Evolutionary conservation across 176 grass and related monocot genomes (phyloP).

Genomic region (Dendrocalamus sinicus): DNA sequence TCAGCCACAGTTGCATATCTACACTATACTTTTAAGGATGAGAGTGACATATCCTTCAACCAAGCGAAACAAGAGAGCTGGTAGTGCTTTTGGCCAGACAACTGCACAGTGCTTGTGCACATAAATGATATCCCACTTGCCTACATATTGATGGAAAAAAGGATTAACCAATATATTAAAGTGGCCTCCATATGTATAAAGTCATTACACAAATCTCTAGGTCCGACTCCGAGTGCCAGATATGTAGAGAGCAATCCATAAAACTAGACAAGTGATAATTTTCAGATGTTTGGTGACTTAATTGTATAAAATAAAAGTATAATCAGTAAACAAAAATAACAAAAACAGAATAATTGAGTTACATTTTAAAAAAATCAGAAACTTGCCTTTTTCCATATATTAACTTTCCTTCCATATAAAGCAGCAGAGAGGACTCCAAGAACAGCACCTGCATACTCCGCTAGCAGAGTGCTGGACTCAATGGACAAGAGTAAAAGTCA

Average conservation of each 20-base stretch:
- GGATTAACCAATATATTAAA: not conserved
- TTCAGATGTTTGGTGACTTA: not conserved
- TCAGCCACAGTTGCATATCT: slow-evolving; percentile 26
- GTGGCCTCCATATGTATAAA: slow-evolving; percentile 6
- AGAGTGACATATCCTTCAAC: slow-evolving; percentile 6
- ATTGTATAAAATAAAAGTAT: not conserved
- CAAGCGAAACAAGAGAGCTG: slow-evolving; percentile 9
- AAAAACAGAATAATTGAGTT: not conserved
- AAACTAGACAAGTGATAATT: not conserved
- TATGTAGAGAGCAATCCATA: slow-evolving; percentile 25
- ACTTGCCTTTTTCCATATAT: slow-evolving; percentile 87
- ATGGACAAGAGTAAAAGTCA: slow-evolving; percentile 47
- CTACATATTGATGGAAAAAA: not conserved
- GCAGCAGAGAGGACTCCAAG: slow-evolving; percentile 95
- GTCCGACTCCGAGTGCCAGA: not conserved
- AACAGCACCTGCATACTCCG: slow-evolving; percentile 93
- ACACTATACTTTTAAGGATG: not conserved
- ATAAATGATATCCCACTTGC: not conserved
- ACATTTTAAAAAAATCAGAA: slow-evolving; percentile 22
- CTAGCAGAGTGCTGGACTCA: slow-evolving; percentile 79
- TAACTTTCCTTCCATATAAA: slow-evolving; percentile 90
- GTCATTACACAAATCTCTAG: not conserved
- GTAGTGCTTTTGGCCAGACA: slow-evolving; percentile 7
- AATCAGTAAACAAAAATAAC: not conserved
- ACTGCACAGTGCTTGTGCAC: slow-evolving; percentile 23